These are phyloP conservation scores for Pythium insidiosum DNA, from an alignment of 352 stramenopile species.

Conservation along the genomic window DNA sequence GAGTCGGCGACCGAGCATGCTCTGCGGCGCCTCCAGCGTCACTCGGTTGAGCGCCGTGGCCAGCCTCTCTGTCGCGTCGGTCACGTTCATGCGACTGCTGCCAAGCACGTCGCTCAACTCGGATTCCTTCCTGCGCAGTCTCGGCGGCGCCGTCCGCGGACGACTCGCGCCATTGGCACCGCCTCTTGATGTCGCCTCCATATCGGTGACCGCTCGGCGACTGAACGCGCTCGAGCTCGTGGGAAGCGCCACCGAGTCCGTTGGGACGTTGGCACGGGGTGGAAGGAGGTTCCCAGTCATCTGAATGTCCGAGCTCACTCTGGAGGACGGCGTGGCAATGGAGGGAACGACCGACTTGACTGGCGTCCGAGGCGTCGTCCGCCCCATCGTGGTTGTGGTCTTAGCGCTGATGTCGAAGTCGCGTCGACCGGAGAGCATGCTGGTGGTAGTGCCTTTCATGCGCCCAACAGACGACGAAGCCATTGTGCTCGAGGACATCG, in stretches of 20 bases:
- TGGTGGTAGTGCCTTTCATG: neutral
- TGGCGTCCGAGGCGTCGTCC: neutral
- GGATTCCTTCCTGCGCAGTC: constrained; percentile 26
- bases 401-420: neutral
- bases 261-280: too few species aligned
- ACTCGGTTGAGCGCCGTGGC: constrained; percentile 26
- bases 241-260: neutral
- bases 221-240: neutral
- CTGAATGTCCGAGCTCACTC: neutral
- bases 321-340: neutral
- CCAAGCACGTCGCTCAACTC: constrained; percentile 34
- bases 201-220: neutral
- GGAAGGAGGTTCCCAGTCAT: neutral
- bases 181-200: too few species aligned
- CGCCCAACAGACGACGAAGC: too few species aligned
- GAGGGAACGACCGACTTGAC: neutral
- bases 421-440: neutral
- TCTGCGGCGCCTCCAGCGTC: neutral
- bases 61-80: constrained; percentile 31
- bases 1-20: neutral
- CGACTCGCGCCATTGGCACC: too few species aligned
- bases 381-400: neutral
- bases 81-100: constrained; percentile 35
- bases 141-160: constrained; percentile 34
- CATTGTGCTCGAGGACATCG: too few species aligned